These are phyloP conservation scores for Cryomyces antarcticus DNA, from an alignment of 495 filamentous ascomycete species.

Conservation along the genomic window DNA sequence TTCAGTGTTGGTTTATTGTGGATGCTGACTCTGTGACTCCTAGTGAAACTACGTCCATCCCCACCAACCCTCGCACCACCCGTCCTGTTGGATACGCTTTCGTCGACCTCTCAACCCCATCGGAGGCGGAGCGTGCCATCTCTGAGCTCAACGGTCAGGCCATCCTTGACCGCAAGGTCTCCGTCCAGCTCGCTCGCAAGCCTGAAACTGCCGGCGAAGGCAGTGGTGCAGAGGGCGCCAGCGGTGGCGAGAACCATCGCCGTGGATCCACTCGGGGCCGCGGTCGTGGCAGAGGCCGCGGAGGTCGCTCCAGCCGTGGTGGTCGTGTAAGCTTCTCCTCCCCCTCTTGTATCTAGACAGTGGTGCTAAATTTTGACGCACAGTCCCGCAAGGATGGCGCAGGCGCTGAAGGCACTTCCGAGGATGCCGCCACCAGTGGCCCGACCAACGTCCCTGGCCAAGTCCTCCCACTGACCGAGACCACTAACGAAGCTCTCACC, in stretches of 20 bases:
- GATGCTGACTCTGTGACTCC: constrained; percentile 4
- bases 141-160: constrained; percentile 86
- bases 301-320: constrained; percentile 60
- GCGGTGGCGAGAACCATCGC: constrained; percentile 26
- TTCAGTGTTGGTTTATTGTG: background rate
- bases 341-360: background rate
- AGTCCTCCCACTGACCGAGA: constrained; percentile 34
- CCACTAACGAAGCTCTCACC: constrained; percentile 35
- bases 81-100: constrained; percentile 98
- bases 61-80: constrained; percentile 94
- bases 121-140: constrained; percentile 87
- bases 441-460: constrained; percentile 33
- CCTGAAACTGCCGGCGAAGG: constrained; percentile 66
- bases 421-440: constrained; percentile 17
- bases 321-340: constrained; percentile 27
- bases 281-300: constrained; percentile 37
- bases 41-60: constrained; percentile 95
- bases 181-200: constrained; percentile 94
- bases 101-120: constrained; percentile 84
- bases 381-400: constrained; percentile 8
- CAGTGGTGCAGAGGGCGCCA: constrained; percentile 40
- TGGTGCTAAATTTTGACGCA: constrained; percentile 2
- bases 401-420: constrained; percentile 5
- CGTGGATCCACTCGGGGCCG: constrained; percentile 21
- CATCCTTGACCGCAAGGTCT: constrained; percentile 94